Base-by-base conservation (phyloP, 805 yeast species). In the Wickerhamomyces chambardii region DNA sequence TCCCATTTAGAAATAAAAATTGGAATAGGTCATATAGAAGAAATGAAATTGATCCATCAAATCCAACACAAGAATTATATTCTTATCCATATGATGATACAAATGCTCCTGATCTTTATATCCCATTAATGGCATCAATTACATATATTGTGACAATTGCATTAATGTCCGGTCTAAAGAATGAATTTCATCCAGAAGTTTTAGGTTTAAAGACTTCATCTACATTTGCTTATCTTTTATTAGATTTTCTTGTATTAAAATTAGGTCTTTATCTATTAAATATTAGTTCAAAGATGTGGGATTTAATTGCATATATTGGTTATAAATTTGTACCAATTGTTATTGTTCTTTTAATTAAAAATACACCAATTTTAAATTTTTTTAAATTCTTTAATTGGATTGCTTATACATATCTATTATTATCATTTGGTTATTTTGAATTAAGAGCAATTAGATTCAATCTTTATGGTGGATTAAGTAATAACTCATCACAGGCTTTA, bases 41-140 rank as follows among this genome's bases (percentile, higher is more conserved):
- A 16, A 44, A 61, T 5, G 64, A 63, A 15, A 58, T 54, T 17
- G 59, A 61, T 7, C 54, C 51, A 16, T 47, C 59, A 16, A 61
- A 58, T 25, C 64, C 29, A 24, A 3, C 12, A 24, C 40, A 46
- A 17, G 59, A 56, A 22, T 45, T 54, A 16, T 85, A 68, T 56
- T 79, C 85, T 3, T 76, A 84, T 10, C 96, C 99, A 14, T 60
- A 72, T 31, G 84, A 83, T 41, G 98, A 92, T 55, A 68, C 81
- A 38, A 92, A 94, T 51, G 94, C 97, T 0, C 98, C 98, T 3
- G 99, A 92, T 56, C 70, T 92, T 64, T 92, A 92, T 58, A 84
- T 92, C 36, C 99, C 99, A 6, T 41, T 84, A 41, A 92, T 94
- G 97, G 84, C 96, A 2, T 73, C 83, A 48, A 74, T 86, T 33